Conservation (phyloP, 345 rosid genomes). For the Brassica incana region DNA sequence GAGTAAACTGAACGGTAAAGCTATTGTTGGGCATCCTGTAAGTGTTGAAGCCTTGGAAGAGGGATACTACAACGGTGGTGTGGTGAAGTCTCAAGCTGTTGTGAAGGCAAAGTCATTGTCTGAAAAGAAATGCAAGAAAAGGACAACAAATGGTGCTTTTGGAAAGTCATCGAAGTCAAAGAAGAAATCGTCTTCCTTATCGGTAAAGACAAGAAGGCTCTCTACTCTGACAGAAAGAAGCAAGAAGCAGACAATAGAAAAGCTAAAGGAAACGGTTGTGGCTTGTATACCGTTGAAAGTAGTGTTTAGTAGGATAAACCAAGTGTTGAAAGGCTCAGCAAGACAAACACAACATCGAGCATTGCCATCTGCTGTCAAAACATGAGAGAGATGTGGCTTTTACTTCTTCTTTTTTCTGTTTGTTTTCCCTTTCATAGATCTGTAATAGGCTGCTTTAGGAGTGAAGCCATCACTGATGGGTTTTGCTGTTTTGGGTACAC, state of each 20-base stretch:
- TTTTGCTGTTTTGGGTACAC: conserved; percentile 4
- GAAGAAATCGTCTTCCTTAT: conserved; percentile 59
- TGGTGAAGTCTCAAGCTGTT: conserved; percentile 31
- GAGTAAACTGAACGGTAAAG: conserved; percentile 80
- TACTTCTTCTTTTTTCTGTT: background rate
- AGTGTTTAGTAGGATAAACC: conserved; percentile 84
- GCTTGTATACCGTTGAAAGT: conserved; percentile 85
- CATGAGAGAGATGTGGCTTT: conserved; percentile 23
- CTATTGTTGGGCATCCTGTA: conserved; percentile 86
- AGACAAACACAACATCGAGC: conserved; percentile 42
- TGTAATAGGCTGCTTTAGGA: conserved; percentile 4
- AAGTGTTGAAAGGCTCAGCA: conserved; percentile 75
- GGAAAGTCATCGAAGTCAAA: conserved; percentile 23
- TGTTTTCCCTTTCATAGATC: background rate
- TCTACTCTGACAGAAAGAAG: conserved; percentile 52
- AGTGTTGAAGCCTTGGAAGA: conserved; percentile 54
- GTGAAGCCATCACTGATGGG: conserved; percentile 12
- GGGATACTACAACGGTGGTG: conserved; percentile 35
- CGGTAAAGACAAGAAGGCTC: conserved; percentile 73
- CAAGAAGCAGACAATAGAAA: conserved; percentile 50
- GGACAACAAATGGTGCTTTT: conserved; percentile 20
- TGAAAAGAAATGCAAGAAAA: conserved; percentile 45
- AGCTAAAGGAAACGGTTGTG: conserved; percentile 61
- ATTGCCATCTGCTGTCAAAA: conserved; percentile 33
- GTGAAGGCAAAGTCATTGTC: conserved; percentile 34